Base-by-base conservation (phyloP, 371 early-diverging fungal genomes). In the Nematocida major region DNA sequence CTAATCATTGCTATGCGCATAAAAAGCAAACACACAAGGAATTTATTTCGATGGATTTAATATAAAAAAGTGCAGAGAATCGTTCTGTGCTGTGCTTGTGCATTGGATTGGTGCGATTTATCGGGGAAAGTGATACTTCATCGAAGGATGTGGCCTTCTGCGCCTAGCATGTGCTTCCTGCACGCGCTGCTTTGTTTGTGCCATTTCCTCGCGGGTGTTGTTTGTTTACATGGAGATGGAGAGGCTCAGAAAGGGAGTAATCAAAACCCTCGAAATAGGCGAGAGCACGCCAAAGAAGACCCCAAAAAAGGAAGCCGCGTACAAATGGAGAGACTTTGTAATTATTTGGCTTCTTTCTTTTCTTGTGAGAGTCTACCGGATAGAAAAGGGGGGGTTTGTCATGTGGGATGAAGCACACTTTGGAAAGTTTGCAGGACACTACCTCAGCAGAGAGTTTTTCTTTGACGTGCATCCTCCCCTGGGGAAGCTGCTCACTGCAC, bases 381-480 rank as follows among this genome's bases (percentile, higher is more conserved):
- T 84, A 62, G 81, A 83, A 63, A 83, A 78, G 18, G 84, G 81
- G 18, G 43, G 79, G 45, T 83, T 77, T 77, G 84, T 84, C 22
- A 54, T 82, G 5, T 88, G 85, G 87, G 95, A 95, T 85, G 99
- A 98, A 85, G 97, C 95, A 7, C 98, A 97, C 81, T 96, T 97
- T 88, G 98, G 98, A 63, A 93, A 94, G 82, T 96, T 94, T 85
- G 92, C 93, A n/a, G 87, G 22, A 3, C 76, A 79, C 63, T 99
- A 99, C 81, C 84, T 97, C 36, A 87, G 89, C 3, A 84, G 91
- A 24, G 86, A 87, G 66, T 99, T 97, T 82, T 96, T 96, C 83
- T 95, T 94, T 83, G 98, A 99, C 85, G 98, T 97, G 0, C 99
- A 99, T 86, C 98, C 99, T 48, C 98, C 98, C 0, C 87, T 97